These are phyloP conservation scores for Lyophyllum decastes DNA, from an alignment of 768 basidiomycete genomes.

Conservation along the genomic window DNA sequence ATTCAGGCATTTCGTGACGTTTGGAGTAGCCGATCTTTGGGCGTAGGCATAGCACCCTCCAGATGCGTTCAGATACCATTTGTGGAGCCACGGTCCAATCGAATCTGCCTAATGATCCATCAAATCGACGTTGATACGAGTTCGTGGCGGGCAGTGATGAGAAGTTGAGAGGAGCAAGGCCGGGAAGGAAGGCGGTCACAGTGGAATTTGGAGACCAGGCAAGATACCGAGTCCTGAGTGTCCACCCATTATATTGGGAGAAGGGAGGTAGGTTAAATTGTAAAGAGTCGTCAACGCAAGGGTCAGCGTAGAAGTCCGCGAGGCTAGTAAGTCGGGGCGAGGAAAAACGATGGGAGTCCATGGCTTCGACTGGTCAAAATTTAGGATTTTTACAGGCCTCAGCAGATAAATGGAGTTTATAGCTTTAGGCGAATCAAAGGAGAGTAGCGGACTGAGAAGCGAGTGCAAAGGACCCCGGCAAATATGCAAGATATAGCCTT, in stretches of 20 bases:
- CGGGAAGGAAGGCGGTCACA: neutral
- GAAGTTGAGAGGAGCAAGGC: neutral
- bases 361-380: neutral
- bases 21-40: neutral
- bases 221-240: neutral
- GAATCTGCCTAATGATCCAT: conserved; percentile 15
- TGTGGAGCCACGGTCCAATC: conserved; percentile 15
- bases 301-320: neutral
- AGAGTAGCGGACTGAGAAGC: too few relatives aligned
- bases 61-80: neutral
- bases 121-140: conserved; percentile 1
- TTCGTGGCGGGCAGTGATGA: neutral
- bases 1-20: neutral
- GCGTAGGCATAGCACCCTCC: neutral
- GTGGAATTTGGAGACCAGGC: neutral
- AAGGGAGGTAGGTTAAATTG: neutral
- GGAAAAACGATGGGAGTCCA: neutral
- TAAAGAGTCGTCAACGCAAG: neutral
- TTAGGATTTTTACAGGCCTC: too few relatives aligned
- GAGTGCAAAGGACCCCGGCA: too few relatives aligned
- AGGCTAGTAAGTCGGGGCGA: neutral
- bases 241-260: neutral
- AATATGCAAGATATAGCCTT: too few relatives aligned
- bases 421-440: too few relatives aligned
- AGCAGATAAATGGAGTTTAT: too few relatives aligned